Evolutionary conservation across 2,329 filamentous ascomycete genomes (phyloP), one percentile per base, ranked within the genome.

Genomic region (Fusarium abutilonis): DNA sequence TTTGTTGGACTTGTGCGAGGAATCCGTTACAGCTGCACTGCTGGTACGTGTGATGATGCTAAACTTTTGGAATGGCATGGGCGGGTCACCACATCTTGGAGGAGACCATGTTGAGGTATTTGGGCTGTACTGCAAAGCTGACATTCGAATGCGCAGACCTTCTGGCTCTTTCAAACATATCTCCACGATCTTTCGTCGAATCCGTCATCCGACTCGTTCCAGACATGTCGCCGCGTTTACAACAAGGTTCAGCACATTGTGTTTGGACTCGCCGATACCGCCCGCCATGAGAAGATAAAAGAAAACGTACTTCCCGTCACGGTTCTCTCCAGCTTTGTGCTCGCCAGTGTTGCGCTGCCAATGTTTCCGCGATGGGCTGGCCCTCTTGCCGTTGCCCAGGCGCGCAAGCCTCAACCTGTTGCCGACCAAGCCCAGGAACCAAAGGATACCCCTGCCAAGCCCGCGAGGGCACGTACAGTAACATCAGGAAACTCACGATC

Each of bases 161-260:
- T 95, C 76, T 95, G 91, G 91, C 84, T 95, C 47, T 93, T 95
- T 76, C 91, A 95, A 78, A 94, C 90, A 5, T 93, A 95, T 73
- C 85, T 95, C 28, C 89, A 91, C 80, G 92, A 95, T 74, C 86
- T 95, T 61, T 85, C 90, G 52, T 80, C 83, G 71, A 90, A 89
- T 56, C 91, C 91, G 3, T 89, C 90, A 73, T 89, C 89, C 60
- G 86, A 88, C 69, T 84, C 89, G 45, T 95, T 95, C 78, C 89
- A 91, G 77, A 94, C 90, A 45, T 94, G 91, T 73, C 86, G 90
- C 57, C 83, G 92, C 71, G 87, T 95, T 67, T 94, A 93, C 79
- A 95, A 95, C 78, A 92, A 92, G 76, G 90, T 95, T 35, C 91
- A 95, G 76, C 88, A 92, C 75, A 92, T 95, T 68, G 91, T 95